Base-by-base conservation (phyloP, 257 asterid species). In the Capsicum pubescens region DNA sequence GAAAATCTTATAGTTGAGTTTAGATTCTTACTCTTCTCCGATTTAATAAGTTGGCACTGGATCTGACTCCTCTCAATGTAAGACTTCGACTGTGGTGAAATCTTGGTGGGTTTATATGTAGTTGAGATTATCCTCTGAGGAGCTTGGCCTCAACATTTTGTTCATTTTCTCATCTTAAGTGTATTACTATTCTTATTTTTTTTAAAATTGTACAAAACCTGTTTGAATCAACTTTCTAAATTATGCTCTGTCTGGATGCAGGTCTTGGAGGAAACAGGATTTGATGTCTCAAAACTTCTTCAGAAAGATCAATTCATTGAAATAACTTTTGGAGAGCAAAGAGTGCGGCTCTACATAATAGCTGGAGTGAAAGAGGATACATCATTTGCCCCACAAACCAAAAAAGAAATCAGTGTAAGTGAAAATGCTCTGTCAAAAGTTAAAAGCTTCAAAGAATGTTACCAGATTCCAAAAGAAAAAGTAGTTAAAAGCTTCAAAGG, bases 191-290 rank as follows among this genome's bases (percentile, higher is more conserved):
- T 14, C 63, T 26, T 76, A 48, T 48, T 76, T 76, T 76, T 50
- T 13, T 46, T 76, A 0, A 26, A 26, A 26, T 76, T 76, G 11
- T 76, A n/a, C 64, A 54, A 14, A 69, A 72, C 81, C 19, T 8
- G 9, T 8, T 70, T 83, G 71, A 50, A 55, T 82, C 60, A n/a
- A 9, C 68, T 82, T 77, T 50, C 83, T 79, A 69, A 66, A 61
- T 46, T 87, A 46, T 80, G 58, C 84, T 84, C 59, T 79, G 63
- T 85, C 19, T 88, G 84, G 83, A 79, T 89, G 86, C 93, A 93
- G 98, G 98, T 94, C 81, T 88, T 89, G 63, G 98, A 94, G 85
- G 98, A 94, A 90, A 94, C 97, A 16, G 98, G 98, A 50, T 94
- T 93, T 87, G 97, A 94, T 87, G 92, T 94, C 78, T 93, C 97